phyloP scores from a whole-genome alignment of 2,329 filamentous ascomycete genomes.

The Penicillium sp. region DNA sequence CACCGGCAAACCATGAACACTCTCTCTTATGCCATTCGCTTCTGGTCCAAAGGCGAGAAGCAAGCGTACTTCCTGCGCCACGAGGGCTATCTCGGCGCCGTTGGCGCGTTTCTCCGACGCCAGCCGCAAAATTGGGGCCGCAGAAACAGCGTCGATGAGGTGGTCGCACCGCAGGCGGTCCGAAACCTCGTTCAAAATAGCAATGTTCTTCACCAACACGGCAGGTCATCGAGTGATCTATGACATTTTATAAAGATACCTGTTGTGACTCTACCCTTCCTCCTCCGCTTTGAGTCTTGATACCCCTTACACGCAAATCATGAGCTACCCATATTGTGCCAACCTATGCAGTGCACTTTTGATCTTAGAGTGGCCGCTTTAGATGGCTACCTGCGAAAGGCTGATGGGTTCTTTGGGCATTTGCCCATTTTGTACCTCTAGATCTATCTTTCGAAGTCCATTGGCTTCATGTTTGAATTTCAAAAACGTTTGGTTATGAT shows the following conservation, averaged over 20 bases:
- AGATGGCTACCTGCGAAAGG: background rate
- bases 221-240: constrained; percentile 15
- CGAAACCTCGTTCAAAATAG: constrained; percentile 19
- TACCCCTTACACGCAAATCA: constrained; percentile 5
- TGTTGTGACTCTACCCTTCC: background rate
- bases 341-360: background rate
- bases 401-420: background rate
- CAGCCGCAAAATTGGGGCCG: constrained; percentile 91
- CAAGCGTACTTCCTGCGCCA: constrained; percentile 95
- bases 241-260: background rate
- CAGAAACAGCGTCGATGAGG: constrained; percentile 69
- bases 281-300: constrained; percentile 3
- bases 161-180: constrained; percentile 29
- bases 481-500: background rate
- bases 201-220: constrained; percentile 14
- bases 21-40: constrained; percentile 91
- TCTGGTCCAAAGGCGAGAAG: constrained; percentile 92
- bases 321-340: background rate
- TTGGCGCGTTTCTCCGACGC: constrained; percentile 89
- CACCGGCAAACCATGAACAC: constrained; percentile 98
- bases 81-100: constrained; percentile 90
- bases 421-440: background rate
- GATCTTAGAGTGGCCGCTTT: background rate
- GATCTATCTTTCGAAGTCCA: background rate
- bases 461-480: background rate